These are phyloP conservation scores for Ceratobasidium sp. DNA, from an alignment of 1,284 basidiomycete species.

Conservation along the genomic window DNA sequence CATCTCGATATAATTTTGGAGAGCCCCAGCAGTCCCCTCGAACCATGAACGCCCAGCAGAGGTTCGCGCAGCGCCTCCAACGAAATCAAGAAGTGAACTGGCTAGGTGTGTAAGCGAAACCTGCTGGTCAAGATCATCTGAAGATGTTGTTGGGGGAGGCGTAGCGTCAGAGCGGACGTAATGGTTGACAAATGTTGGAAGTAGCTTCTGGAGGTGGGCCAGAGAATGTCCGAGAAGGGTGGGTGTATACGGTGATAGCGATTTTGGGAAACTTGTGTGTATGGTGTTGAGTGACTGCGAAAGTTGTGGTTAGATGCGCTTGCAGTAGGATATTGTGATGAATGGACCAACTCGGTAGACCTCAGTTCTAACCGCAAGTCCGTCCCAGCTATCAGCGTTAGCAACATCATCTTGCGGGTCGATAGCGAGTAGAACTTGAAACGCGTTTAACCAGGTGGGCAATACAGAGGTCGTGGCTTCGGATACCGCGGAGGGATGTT, in stretches of 20 bases:
- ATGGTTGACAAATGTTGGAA: slow-evolving; percentile 75
- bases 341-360: slow-evolving; percentile 75
- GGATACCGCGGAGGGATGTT: slow-evolving; percentile 87
- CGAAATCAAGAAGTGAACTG: slow-evolving; percentile 84
- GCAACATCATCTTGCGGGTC: slow-evolving; percentile 74
- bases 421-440: slow-evolving; percentile 79
- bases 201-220: slow-evolving; percentile 74
- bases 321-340: background rate
- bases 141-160: slow-evolving; percentile 69
- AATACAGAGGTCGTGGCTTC: slow-evolving; percentile 85
- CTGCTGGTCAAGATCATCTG: slow-evolving; percentile 78
- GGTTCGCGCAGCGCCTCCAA: slow-evolving; percentile 73
- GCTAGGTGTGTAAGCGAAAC: slow-evolving; percentile 82
- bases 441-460: slow-evolving; percentile 90
- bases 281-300: slow-evolving; percentile 79
- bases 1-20: slow-evolving; percentile 69
- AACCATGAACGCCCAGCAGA: slow-evolving; percentile 76
- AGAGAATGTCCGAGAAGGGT: slow-evolving; percentile 74
- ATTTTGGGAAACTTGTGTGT: slow-evolving; percentile 80
- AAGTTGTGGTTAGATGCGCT: slow-evolving; percentile 38
- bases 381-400: slow-evolving; percentile 77
- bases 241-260: slow-evolving; percentile 71
- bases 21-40: slow-evolving; percentile 60
- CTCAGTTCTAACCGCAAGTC: slow-evolving; percentile 79
- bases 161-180: slow-evolving; percentile 67